Base-by-base conservation (phyloP, 139 green algal species). In the Penium margaritaceum region DNA sequence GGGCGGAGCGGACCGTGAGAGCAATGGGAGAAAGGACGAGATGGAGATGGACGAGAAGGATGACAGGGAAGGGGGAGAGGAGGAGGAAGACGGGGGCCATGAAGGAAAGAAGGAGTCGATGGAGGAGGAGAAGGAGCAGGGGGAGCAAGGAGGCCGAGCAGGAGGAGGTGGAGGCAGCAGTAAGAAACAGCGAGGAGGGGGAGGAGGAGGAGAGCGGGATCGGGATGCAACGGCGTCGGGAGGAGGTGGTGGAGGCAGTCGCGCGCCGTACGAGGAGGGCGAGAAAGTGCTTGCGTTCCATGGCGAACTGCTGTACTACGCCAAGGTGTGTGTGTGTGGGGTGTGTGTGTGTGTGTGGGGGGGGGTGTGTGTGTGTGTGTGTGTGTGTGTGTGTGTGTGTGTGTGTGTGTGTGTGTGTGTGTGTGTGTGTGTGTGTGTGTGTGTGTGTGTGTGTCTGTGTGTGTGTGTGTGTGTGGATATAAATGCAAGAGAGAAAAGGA, bases 281-380 rank as follows among this genome's bases (percentile, higher is more conserved):
- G 47, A 60, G 47, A 60, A 60, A 60, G 47, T 60, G 14, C 47
- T 60, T 0, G 47, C 47, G 21, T 60, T 34, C 19, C 47, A 60
- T 60, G 47, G 47, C n/a, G 30, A 60, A 29, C 17, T 60, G 47
- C 47, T 60, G 7, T 60, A 60, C 5, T n/a, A 60, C n/a, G 47
- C 47, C 0, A 60, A 60, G 46, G 46, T 58, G 46, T 1, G 46
- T 32, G 0, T n/a, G n/a, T n/a, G 5, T 24, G 14, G 9, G 46
- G 46, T 1, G 0, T 32, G 29, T 21, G 46, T 58, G 46, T n/a
- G 46, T 58, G 1, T 2, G 6, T 21, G 14, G 46, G 46, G 43
- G 1, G 21, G 21, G 43, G 43, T 54, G 43, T 51, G 41, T 51
- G 41, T 51, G 41, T 51, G 41, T 51, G 41, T 51, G 41, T 51